Evolutionary conservation across 805 yeast species (phyloP), one percentile per base, ranked within the genome.

Genomic region (Torulaspora delbrueckii): DNA sequence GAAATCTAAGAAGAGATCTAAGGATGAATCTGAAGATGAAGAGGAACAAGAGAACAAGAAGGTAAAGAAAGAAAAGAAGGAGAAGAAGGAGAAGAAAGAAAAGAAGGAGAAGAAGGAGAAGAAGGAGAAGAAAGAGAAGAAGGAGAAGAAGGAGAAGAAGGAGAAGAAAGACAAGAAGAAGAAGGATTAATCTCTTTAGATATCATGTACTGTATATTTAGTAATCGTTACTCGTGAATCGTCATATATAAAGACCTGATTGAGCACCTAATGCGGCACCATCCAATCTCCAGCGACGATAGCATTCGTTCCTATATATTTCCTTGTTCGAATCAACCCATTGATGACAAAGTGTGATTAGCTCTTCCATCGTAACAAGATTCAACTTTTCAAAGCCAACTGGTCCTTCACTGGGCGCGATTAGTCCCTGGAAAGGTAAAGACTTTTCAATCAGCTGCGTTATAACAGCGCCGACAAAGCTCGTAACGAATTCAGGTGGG

Each of bases 401-500:
- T 16, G 77, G 81, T 4, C 86, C 86, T 61, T 81, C 86, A 34
- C 84, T 73, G 49, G 79, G 78, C 37, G 63, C 48, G 42, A 61
- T 30, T 46, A 52, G 7, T 27, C 59, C 48, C 33, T 45, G 26
- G 50, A 55, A 46, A 18, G 47, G 30, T n/a, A 51, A 8, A 26
- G 45, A 37, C 19, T 42, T 52, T 55, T 3, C 12, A 26, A 52
- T 18, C 26, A 60, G 14, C 49, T 59, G 46, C 72, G 70, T 14
- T 62, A 57, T 4, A 70, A 49, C 0, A 76, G 68, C n/a, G 2
- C 79, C 86, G 7, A 74, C 54, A 19, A 77, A 71, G 0, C 85
- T 86, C 0, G 84, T 77, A 23, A 82, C 63, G 43, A 76, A 75
- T 59, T 78, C 83, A 0, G 87, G 88, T 1, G 87, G 86, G 16